These are phyloP conservation scores for Diplodia scrobiculata DNA, from an alignment of 2,329 filamentous ascomycete genomes.

Conservation along the genomic window DNA sequence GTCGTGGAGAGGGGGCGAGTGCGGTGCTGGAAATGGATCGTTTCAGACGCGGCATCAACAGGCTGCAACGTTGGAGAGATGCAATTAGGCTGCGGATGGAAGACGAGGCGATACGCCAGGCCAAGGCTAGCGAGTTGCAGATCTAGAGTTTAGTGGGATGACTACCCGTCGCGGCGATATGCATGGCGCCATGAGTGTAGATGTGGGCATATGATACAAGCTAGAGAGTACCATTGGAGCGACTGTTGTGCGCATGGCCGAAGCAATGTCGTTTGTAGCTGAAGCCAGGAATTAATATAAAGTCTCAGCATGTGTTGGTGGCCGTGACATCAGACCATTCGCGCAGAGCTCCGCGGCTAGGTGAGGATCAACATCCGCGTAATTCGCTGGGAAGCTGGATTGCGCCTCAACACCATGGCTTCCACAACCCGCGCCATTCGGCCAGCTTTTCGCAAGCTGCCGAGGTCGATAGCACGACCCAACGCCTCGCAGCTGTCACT, in stretches of 20 bases:
- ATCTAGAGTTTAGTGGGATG: neutral
- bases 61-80: constrained; percentile 40
- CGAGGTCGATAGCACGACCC: constrained; percentile 34
- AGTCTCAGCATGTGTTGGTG: neutral
- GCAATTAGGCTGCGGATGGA: constrained; percentile 39
- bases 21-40: constrained; percentile 44
- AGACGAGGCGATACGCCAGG: constrained; percentile 30
- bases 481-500: constrained; percentile 22
- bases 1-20: constrained; percentile 36
- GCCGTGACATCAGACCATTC: constrained; percentile 15
- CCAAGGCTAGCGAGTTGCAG: constrained; percentile 18
- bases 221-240: neutral
- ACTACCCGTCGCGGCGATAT: neutral
- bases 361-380: neutral
- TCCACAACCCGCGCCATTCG: constrained; percentile 35
- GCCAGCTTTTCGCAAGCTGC: constrained; percentile 36
- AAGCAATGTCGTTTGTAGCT: neutral
- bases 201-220: neutral
- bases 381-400: constrained; percentile 10
- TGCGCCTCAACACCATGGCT: constrained; percentile 37
- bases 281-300: too few species aligned
- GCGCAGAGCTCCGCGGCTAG: constrained; percentile 7
- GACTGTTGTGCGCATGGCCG: neutral
- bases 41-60: constrained; percentile 38
- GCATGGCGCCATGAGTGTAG: neutral